phyloP scores from a whole-genome alignment of 495 filamentous ascomycete genomes.

The Aspergillus coremiiformis region DNA sequence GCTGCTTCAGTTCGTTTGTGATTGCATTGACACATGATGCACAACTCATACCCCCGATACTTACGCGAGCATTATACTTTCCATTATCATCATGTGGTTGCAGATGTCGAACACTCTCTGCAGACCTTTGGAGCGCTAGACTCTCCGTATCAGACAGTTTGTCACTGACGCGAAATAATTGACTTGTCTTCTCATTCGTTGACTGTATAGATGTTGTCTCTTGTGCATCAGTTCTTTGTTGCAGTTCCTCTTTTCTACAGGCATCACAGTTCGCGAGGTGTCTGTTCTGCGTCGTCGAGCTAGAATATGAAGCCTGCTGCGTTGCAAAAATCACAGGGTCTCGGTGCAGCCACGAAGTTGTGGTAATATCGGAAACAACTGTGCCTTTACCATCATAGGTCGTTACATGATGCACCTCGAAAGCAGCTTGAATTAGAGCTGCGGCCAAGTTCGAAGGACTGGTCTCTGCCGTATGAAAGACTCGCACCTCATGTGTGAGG shows the following conservation, averaged over 20 bases:
- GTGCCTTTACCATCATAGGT: constrained; percentile 28
- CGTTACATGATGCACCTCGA: constrained; percentile 43
- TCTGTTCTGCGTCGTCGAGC: constrained; percentile 9
- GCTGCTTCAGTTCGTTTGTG: constrained; percentile 40
- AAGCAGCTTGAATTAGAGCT: constrained; percentile 41
- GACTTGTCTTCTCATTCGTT: neutral
- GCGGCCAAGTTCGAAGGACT: constrained; percentile 28
- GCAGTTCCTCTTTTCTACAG: constrained; percentile 35
- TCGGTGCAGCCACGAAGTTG: constrained; percentile 24
- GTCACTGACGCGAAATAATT: neutral
- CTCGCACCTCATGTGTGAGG: constrained; percentile 38
- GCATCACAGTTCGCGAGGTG: constrained; percentile 45
- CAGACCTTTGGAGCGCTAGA: neutral
- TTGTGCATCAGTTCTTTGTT: neutral
- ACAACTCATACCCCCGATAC: constrained; percentile 61
- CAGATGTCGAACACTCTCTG: neutral
- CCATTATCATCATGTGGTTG: constrained; percentile 4
- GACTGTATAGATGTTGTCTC: neutral
- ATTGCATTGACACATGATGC: constrained; percentile 52
- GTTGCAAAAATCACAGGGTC: constrained; percentile 19
- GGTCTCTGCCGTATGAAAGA: constrained; percentile 26
- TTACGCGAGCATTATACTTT: constrained; percentile 39
- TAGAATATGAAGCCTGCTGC: constrained; percentile 19
- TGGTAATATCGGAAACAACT: constrained; percentile 29
- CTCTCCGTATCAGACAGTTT: neutral